Conservation (phyloP, 805 yeast species). For the Komagataella populi region DNA sequence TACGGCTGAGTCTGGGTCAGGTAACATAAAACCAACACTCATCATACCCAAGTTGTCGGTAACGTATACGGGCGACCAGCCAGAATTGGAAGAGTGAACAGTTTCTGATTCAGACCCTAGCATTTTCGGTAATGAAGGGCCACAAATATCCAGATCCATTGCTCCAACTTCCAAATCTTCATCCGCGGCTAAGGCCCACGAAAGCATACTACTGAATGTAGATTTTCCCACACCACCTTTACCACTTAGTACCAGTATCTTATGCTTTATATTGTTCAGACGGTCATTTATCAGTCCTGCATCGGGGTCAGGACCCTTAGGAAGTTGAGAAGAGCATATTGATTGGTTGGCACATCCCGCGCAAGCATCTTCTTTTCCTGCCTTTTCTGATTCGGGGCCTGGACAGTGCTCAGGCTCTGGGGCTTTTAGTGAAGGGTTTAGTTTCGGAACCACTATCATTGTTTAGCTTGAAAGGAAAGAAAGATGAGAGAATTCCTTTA, state of each 20-base stretch:
- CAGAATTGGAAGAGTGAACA: constrained; percentile 79
- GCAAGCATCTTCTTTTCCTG: constrained; percentile 93
- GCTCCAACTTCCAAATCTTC: constrained; percentile 82
- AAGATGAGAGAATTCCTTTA: neutral
- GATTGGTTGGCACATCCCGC: constrained; percentile 88
- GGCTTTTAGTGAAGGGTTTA: constrained; percentile 24
- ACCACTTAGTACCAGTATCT: constrained; percentile 65
- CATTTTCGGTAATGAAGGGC: constrained; percentile 93
- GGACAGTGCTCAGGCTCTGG: constrained; percentile 98
- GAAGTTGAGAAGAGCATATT: constrained; percentile 71
- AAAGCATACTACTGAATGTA: constrained; percentile 88
- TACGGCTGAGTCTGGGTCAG: constrained; percentile 83
- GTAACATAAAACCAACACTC: constrained; percentile 92
- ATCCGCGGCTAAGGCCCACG: constrained; percentile 89
- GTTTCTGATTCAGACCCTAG: constrained; percentile 81
- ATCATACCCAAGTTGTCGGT: constrained; percentile 91
- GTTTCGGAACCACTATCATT: neutral
- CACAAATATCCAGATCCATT: constrained; percentile 95
- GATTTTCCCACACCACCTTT: constrained; percentile 98
- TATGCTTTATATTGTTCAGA: constrained; percentile 55
- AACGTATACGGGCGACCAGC: constrained; percentile 95
- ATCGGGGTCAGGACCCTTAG: constrained; percentile 94
- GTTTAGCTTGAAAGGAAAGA: neutral
- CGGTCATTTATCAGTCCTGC: constrained; percentile 61
- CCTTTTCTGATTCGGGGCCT: constrained; percentile 88